Evolutionary conservation across 1,284 basidiomycete genomes (phyloP), one percentile per base, ranked within the genome.

Genomic region (Fomitopsis schrenkii): DNA sequence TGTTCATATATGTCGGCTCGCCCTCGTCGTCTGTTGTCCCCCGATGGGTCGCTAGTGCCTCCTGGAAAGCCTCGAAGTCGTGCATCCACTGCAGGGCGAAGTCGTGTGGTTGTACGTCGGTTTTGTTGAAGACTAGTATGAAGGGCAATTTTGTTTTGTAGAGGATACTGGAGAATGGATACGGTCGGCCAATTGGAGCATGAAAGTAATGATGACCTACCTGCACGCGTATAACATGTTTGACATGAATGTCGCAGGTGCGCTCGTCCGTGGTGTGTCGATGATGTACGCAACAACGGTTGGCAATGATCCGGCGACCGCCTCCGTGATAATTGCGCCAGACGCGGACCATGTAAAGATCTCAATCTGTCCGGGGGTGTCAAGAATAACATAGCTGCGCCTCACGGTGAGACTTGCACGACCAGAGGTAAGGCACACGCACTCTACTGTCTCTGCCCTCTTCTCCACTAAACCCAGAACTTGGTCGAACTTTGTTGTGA

Each of bases 281-380:
- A 99, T 95, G 62, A 99, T 87, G 74, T 98, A 99, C 12, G 96
- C 97, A 42, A 99, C 88, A 28, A 96, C 93, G 0, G 97, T 93
- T 0, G 97, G 97, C 64, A 98, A 80, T 0, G 95, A 87, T 10
- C 93, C 93, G 0, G 97, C 97, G 36, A 99, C 83, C n/a, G 97
- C 94, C 72, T 98, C 96, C 19, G 97, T 99, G 69, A 99, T 98
- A 73, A 99, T 99, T 3, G 96, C 90, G 2, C 97, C 97, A 35
- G 95, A 98, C 1, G 97, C 97, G 0, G 95, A 98, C 97, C 97
- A 99, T 50, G 97, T 99, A 72, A 99, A 99, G 71, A 99, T 99
- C 76, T 99, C 97, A 70, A 99, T 99, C 77, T 99, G 97, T 6
- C 97, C 97, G 2, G 97, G 97, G 0, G 97, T 99, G 71, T 99